These are phyloP conservation scores for Trichocladium antarcticum DNA, from an alignment of 495 filamentous ascomycete genomes.

Conservation along the genomic window DNA sequence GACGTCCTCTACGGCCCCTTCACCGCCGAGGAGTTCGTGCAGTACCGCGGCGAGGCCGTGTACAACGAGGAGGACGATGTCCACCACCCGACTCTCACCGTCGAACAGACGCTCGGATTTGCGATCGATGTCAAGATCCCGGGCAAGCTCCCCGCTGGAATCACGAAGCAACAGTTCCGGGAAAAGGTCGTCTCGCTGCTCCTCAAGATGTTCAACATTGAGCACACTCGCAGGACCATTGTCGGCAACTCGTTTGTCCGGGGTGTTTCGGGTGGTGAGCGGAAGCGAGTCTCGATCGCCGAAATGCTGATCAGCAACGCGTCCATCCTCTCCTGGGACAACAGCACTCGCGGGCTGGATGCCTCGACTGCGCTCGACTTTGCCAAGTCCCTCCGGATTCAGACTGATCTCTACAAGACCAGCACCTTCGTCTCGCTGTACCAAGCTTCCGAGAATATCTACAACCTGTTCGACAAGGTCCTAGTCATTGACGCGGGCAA, in stretches of 20 bases:
- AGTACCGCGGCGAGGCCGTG: constrained; percentile 71
- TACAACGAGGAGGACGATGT: constrained; percentile 80
- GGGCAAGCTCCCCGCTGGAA: constrained; percentile 55
- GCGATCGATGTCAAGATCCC: constrained; percentile 74
- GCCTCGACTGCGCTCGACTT: constrained; percentile 69
- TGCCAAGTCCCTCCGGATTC: constrained; percentile 58
- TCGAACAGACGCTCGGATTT: constrained; percentile 73
- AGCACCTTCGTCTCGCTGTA: constrained; percentile 74
- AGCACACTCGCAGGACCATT: constrained; percentile 69
- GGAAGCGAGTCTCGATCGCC: constrained; percentile 66
- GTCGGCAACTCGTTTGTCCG: constrained; percentile 73
- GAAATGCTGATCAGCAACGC: constrained; percentile 63
- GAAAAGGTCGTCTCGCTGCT: constrained; percentile 56
- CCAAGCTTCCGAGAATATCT: constrained; percentile 76
- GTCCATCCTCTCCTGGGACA: constrained; percentile 69
- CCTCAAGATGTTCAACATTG: constrained; percentile 81
- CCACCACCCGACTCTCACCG: constrained; percentile 70
- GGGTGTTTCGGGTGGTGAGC: constrained; percentile 77
- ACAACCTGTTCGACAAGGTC: constrained; percentile 79
- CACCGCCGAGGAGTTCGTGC: constrained; percentile 42
- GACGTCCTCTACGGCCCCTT: constrained; percentile 75
- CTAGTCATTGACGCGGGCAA: constrained; percentile 68
- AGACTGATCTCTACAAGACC: constrained; percentile 69
- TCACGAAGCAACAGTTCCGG: constrained; percentile 58
- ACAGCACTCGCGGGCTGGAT: constrained; percentile 74